Percentiles rank a stretch among this genome's conserved stretches.
phyloP scores from a whole-genome alignment of 1,284 basidiomycete species.

The Trametes versicolor region DNA sequence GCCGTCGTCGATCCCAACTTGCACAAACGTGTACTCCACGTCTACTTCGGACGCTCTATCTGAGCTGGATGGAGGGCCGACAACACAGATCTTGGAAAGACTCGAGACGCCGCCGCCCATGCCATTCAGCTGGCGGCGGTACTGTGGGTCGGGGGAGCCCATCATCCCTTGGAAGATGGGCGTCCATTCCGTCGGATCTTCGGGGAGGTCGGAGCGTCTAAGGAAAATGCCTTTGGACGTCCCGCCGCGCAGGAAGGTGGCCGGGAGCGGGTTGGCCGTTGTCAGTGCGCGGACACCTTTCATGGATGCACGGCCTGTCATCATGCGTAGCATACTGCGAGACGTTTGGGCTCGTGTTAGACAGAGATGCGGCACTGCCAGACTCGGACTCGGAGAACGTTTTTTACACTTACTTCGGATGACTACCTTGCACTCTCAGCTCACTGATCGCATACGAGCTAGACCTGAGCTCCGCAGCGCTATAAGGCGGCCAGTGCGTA shows the following conservation, averaged over 20 bases:
- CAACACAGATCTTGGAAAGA: conserved; percentile 83
- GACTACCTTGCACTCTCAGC: no score
- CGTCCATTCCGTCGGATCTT: conserved; percentile 59
- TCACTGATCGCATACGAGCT: no score
- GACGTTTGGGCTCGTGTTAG: no score
- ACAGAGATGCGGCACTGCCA: no score
- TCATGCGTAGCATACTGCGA: neutral
- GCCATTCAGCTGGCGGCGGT: conserved; percentile 83
- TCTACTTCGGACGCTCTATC: conserved; percentile 56
- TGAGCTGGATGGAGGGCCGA: conserved; percentile 57
- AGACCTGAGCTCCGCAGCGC: no score
- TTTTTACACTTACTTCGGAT: no score
- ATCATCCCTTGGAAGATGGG: conserved; percentile 79
- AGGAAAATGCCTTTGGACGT: conserved; percentile 85
- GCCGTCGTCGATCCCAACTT: conserved; percentile 64
- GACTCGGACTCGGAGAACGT: no score
- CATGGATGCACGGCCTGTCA: neutral
- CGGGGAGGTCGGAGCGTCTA: conserved; percentile 60
- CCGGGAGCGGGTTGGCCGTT: conserved; percentile 58
- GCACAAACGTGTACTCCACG: conserved; percentile 72
- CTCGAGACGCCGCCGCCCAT: conserved; percentile 87
- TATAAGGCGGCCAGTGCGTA: no score
- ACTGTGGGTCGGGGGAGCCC: conserved; percentile 82
- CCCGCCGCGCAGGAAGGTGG: conserved; percentile 75
- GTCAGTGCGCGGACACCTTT: neutral